Percentiles rank a stretch among this genome's conserved stretches.
Conservation (phyloP, 352 stramenopile species). For the Phytophthora citrophthora region DNA sequence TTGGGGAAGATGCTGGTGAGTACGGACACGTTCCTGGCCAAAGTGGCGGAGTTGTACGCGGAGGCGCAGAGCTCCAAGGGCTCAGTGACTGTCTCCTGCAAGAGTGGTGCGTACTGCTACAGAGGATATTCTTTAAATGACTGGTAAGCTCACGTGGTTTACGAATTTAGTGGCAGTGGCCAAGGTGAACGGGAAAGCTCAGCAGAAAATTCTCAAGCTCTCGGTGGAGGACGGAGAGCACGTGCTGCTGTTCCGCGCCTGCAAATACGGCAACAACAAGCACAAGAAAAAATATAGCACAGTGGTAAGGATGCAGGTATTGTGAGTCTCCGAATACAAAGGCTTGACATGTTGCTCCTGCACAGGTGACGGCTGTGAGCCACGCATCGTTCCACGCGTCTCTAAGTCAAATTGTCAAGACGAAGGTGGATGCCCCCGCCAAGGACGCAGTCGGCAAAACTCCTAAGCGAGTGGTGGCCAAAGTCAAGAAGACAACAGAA, state of each 20-base stretch:
- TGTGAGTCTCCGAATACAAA: background rate
- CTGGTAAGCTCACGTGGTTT: slow-evolving; percentile 9
- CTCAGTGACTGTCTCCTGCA: slow-evolving; percentile 68
- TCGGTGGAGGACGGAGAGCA: slow-evolving; percentile 51
- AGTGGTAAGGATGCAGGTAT: slow-evolving; percentile 39
- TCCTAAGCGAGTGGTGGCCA: slow-evolving; percentile 47
- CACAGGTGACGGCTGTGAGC: slow-evolving; percentile 60
- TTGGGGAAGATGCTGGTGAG: slow-evolving; percentile 60
- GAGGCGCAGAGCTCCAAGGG: slow-evolving; percentile 46
- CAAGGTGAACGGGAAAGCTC: slow-evolving; percentile 42
- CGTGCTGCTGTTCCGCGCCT: slow-evolving; percentile 76
- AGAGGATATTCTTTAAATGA: background rate
- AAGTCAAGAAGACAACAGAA: slow-evolving; percentile 72
- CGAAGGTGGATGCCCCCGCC: slow-evolving; percentile 49
- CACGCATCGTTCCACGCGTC: slow-evolving; percentile 74
- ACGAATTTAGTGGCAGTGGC: slow-evolving; percentile 36
- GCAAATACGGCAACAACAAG: slow-evolving; percentile 88
- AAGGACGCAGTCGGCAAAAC: slow-evolving; percentile 36
- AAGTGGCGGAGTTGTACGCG: slow-evolving; percentile 66
- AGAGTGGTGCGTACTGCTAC: slow-evolving; percentile 55
- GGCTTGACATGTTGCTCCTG: background rate
- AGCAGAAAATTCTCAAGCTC: slow-evolving; percentile 47
- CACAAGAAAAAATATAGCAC: slow-evolving; percentile 89
- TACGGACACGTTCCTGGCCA: slow-evolving; percentile 66
- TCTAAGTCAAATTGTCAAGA: slow-evolving; percentile 78